Base-by-base conservation (phyloP, 805 yeast genomes). In the Torulaspora gathmanii region DNA sequence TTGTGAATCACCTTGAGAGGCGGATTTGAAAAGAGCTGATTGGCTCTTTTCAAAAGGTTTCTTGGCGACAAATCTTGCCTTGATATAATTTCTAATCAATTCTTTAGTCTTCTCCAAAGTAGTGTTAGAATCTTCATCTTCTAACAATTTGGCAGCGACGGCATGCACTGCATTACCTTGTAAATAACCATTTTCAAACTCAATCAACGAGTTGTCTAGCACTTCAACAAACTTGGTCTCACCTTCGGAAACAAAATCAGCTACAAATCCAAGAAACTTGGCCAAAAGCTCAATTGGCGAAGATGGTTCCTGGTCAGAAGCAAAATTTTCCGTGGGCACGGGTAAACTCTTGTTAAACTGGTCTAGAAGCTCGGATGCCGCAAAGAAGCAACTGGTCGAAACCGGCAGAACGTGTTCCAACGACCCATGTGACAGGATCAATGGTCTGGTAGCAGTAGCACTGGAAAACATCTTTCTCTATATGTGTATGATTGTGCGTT, bases 361-460 rank as follows among this genome's bases (percentile, higher is more conserved):
- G 54, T 88, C 90, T 59, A 86, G 85, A 57, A 93, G 76, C 69
- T 90, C 96, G 48, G 91, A 83, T 63, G 86, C 86, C 58, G 82
- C 78, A 58, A 88, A 79, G 62, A 86, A 84, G 44, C 82, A 74
- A 45, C 80, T 78, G 31, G 93, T 81, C 40, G 98, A 96, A 45
- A 93, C 89, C 59, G 90, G 75, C 43, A 91, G 72, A 16, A 91
- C 83, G 66, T 89, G 88, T 72, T 91, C 98, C 46, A 91, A 79
- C 15, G 86, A 71, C 47, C 96, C 97, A 62, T 88, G 95, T 47
- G 82, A 70, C 57, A 93, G 75, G 44, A 82, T 82, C 63, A 93
- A 75, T 28, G 98, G 96, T 71, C 98, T 80, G 57, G 78, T 65
- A 12, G 85, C 23, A 11, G 34, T 26, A 5, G 34, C 30, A 19